Evolutionary conservation across 768 basidiomycete species (phyloP), one percentile per base, ranked within the genome.

Genomic region (Tephrocybe sp.): DNA sequence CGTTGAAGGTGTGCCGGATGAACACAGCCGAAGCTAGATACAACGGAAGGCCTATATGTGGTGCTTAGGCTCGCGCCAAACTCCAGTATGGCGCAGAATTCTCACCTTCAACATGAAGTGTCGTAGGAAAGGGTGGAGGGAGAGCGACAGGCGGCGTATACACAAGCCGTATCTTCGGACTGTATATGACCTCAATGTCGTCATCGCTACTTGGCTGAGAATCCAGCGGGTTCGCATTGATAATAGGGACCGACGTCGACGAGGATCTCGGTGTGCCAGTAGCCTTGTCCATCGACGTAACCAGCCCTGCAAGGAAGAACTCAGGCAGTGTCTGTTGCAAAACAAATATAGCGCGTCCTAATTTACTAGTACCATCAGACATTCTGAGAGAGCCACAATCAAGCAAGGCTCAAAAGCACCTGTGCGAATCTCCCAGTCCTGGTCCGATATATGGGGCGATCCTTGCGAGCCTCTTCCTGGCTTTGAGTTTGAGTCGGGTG

Each of bases 391-490:
- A 36, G 28, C 2, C 21, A 21, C 11, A 7, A 36, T 42, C 4
- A 30, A 11, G 28, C 28, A 30, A 30, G 28, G 28, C 28, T 30
- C 25, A 14, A 43, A 48, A 63, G 59, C 65, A 85, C 89, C 88
- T 59, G 86, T 88, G 21, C 86, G 82, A 44, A 90, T 75, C 61
- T 88, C 81, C 88, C 88, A 91, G 58, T 91, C 89, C 6, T 75
- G 72, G 64, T 91, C 89, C 1, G 86, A 79, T 7, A 90, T 60
- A 54, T 73, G 62, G 4, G 58, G 63, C 7, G 61, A 62, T 0
- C 54, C 37, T 38, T 61, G 25, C n/a, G 61, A 52, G 12, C 62
- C 28, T 30, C 28, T 30, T n/a, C n/a, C 56, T 30, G 64, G 61
- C 14, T 67, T 61, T 10, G 69, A 64, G 15, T 54, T 44, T 0